A percentile compares a stretch with the other conserved stretches of the same genome.
Conservation (phyloP, 257 asterid genomes). For the Ligustrum vulgare region DNA sequence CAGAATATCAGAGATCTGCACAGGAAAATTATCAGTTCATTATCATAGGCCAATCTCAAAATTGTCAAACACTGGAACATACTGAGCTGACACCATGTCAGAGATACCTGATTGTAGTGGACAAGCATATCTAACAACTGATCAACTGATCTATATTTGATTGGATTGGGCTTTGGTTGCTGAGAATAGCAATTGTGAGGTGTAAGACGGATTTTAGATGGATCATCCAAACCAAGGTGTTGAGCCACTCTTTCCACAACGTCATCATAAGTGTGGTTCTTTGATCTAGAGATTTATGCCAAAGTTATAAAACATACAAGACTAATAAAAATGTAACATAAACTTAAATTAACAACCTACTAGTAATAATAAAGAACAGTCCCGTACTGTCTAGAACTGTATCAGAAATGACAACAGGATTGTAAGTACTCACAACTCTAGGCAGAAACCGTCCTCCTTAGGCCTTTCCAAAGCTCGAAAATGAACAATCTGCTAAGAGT, state of each 20-base stretch:
- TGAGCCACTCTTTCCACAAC: conserved; percentile 93
- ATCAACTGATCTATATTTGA: conserved; percentile 86
- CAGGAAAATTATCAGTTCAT: conserved; percentile 27
- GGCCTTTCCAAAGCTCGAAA: conserved; percentile 89
- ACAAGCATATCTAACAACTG: conserved; percentile 91
- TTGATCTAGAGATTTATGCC: conserved; percentile 57
- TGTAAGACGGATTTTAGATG: conserved; percentile 94
- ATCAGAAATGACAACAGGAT: background rate
- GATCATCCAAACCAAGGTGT: conserved; percentile 79
- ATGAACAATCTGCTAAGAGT: conserved; percentile 69
- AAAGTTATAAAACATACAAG: conserved; percentile 17
- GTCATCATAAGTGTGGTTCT: conserved; percentile 88
- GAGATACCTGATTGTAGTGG: conserved; percentile 92
- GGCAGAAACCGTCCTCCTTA: conserved; percentile 86
- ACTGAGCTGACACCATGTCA: background rate
- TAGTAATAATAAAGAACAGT: conserved; percentile 13
- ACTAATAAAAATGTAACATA: background rate
- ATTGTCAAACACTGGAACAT: background rate
- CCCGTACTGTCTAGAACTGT: conserved; percentile 11
- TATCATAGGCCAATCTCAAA: conserved; percentile 4
- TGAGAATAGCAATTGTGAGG: conserved; percentile 98
- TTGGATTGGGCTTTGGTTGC: conserved; percentile 93
- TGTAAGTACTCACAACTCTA: conserved; percentile 74
- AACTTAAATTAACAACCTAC: conserved; percentile 21
- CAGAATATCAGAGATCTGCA: conserved; percentile 83